Evolutionary conservation across 1,284 basidiomycete genomes (phyloP), one percentile per base, ranked within the genome.

Genomic region (Fistulinella staudtii): DNA sequence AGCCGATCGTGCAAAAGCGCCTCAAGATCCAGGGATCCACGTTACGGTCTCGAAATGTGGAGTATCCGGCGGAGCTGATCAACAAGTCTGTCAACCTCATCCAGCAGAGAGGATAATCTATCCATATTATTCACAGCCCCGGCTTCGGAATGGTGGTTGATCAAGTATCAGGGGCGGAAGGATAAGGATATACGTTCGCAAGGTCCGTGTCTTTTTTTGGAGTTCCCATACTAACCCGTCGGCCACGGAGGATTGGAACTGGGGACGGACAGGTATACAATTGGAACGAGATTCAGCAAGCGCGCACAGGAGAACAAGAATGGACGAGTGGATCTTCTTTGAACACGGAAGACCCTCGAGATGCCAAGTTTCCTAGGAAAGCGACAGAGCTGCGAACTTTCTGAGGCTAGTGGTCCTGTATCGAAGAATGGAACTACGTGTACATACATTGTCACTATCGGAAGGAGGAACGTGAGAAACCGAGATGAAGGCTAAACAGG

Each of bases 11-110:
- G 43, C 85, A 74, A 69, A 98, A 97, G 72, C 83, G 94, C 8
- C 76, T 98, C 45, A 81, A 84, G 10, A 84, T 99, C 43, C 85
- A 93, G 65, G 94, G 93, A 18, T 89, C 89, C 11, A 96, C 92
- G 0, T 71, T 97, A 31, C 82, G 93, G 29, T 84, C 86, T 18
- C 80, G 92, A 39, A 77, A 79, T n/a, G 61, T 76, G 23, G 75
- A 79, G 49, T 97, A 97, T 66, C 93, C 97, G 67, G 73, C 79
- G 5, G 74, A 87, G 14, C 72, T 97, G 25, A 79, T 96, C 39
- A 64, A 74, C 37, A 75, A 77, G 75, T 93, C 52, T 41, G 68
- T 55, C 17, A 13, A 28, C 7, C 33, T 35, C 18, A 18, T 25
- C 40, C 31, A 51, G 29, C 13, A 21, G 29, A 13, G 21, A 34